Base-by-base conservation (phyloP, 164 flowering plant genomes). In the Vitis amurensis region DNA sequence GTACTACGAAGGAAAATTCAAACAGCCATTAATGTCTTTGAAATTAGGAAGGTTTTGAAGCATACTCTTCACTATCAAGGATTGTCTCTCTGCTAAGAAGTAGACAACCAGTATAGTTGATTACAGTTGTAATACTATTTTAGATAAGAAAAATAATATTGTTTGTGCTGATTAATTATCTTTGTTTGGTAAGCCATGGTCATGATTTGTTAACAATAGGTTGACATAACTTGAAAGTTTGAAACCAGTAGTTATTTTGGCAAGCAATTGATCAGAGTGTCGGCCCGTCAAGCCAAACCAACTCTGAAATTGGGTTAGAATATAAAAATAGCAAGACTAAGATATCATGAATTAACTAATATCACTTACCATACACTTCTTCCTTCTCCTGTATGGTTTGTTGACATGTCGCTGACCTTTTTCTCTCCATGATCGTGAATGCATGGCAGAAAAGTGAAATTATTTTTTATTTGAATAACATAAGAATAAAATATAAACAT, bases 131-230 rank as follows among this genome's bases (percentile, higher is more conserved):
- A 50, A 61, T 56, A 17, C 44, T 37, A 3, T 37, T 44, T 31
- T 48, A 59, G 64, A 61, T 15, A 19, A 55, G 49, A 10, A 29
- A 29, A 19, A 50, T 50, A 44, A 47, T 47, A 16, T 8, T 59
- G 27, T 71, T 57, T 64, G 57, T 71, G 68, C 71, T 71, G 77
- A 71, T 73, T 61, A 37, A 16, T 9, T 37, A 60, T 30, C 27
- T 16, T 59, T 66, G 73, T 69, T 69, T 61, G 81, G 76, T 75
- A 63, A 70, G 56, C 14, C 59, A 75, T 4, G 71, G 74, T 70
- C 74, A 61, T 66, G 69, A 69, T 72, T 69, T 67, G 77, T 73
- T 75, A 62, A 67, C 2, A 66, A 75, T 58, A 63, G 69, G 74
- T 79, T 79, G 77, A 79, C 79, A 73, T 52, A 61, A 8, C 63